phyloP scores from a whole-genome alignment of 192 early-diverging fungal genomes.

The Linnemannia zychae region DNA sequence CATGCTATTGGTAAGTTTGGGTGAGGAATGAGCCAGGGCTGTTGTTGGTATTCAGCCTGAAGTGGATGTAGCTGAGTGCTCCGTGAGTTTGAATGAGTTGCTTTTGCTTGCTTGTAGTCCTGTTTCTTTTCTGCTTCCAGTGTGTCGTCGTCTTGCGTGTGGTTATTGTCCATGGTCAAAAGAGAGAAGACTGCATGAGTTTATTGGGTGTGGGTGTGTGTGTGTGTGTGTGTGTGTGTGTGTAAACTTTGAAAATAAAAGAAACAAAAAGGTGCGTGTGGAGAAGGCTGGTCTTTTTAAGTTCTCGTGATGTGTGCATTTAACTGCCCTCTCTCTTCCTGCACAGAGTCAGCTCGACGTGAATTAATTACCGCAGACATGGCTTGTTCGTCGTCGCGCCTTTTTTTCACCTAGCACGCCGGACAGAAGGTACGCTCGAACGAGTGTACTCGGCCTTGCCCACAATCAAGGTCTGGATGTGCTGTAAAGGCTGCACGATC shows the following conservation, averaged over 20 bases:
- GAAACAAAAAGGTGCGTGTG: background rate
- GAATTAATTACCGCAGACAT: no score
- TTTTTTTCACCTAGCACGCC: no score
- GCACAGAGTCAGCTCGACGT: no score
- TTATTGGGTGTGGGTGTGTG: background rate
- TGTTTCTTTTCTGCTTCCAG: background rate
- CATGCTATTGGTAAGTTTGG: conserved; percentile 48
- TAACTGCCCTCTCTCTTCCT: background rate
- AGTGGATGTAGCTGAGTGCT: conserved; percentile 23
- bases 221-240: background rate
- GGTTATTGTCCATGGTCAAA: conserved; percentile 3
- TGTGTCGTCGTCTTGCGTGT: background rate
- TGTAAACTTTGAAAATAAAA: background rate
- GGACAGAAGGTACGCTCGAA: background rate
- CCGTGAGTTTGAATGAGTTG: background rate
- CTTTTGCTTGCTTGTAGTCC: background rate
- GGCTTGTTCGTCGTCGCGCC: no score
- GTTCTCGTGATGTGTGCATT: no score
- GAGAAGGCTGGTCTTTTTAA: background rate
- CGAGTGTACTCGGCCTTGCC: background rate
- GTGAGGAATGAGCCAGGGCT: conserved; percentile 50
- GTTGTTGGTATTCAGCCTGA: conserved; percentile 38
- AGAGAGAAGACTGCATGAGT: no score
- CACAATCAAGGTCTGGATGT: background rate
- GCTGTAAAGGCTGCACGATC: no score